A percentile compares a stretch with the other conserved stretches of the same genome.
phyloP scores from a whole-genome alignment of 179 eudicot species.

The Patellifolia procumbens region DNA sequence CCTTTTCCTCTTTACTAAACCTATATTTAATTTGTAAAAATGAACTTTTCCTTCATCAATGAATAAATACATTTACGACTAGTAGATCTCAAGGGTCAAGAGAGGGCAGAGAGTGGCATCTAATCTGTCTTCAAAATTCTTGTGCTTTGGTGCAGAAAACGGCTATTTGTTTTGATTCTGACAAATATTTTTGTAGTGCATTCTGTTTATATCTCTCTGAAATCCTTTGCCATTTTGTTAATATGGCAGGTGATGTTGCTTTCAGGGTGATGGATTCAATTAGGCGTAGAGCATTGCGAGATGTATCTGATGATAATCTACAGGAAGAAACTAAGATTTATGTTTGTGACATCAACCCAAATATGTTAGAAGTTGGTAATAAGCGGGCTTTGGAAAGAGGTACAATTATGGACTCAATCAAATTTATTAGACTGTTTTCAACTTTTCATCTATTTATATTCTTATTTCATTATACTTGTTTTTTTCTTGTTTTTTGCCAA shows the following conservation, averaged over 20 bases:
- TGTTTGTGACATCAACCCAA: constrained; percentile 89
- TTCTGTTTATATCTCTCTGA: constrained; percentile 7
- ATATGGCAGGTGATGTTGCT: constrained; percentile 88
- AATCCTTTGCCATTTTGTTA: constrained; percentile 9
- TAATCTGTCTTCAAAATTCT: not conserved
- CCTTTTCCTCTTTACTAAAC: not conserved
- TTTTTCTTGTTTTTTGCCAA: not conserved
- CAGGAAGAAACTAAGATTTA: constrained; percentile 76
- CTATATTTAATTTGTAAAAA: too few species aligned
- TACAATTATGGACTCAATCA: constrained; percentile 27
- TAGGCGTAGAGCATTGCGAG: constrained; percentile 44
- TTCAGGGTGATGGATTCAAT: constrained; percentile 78
- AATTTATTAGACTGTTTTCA: not conserved
- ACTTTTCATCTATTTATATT: not conserved
- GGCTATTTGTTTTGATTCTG: not conserved
- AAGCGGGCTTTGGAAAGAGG: constrained; percentile 92
- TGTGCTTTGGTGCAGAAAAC: constrained; percentile 2
- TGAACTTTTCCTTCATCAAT: too few species aligned
- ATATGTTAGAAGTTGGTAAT: constrained; percentile 85
- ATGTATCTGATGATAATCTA: constrained; percentile 47
- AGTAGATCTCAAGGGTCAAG: not conserved
- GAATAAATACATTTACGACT: too few species aligned
- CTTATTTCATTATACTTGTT: not conserved
- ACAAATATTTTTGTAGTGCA: not conserved
- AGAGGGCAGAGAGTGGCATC: not conserved